Evolutionary conservation across 208 protist species (phyloP), one percentile per base, ranked within the genome.

Genomic region (Trypanosoma congolense): DNA sequence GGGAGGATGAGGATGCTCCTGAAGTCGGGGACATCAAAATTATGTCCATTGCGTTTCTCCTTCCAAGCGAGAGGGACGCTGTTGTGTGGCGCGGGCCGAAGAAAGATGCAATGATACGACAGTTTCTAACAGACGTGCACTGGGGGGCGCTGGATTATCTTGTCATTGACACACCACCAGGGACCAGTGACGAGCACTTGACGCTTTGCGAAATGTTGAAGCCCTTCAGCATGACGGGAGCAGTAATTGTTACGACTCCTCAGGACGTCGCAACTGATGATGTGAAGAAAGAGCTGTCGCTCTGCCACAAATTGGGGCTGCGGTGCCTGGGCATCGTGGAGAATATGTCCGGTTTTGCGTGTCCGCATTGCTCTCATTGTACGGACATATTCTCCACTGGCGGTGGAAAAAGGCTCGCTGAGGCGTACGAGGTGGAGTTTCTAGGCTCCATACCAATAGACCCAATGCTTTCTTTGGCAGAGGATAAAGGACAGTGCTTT

Each of bases 21-120:
- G 1, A 4, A 21, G 2, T 19, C 1, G 25, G 19, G 1, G 48
- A 80, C 9, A 43, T 94, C 24, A 83, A 91, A 61, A 81, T 95
- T 1, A 98, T 99, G 93, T 98, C 92, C 2, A 97, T 99, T 61
- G 98, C 96, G 1, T 99, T 99, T 58, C 53, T 99, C 30, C 75
- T 99, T 8, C 64, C 81, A 3, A 92, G 84, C 60, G 79, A 93
- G 22, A 90, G 95, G 35, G 97, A 99, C 49, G 98, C 98, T 2
- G 96, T 99, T 6, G 97, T 99, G 58, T 99, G 98, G 98, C 84
- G 98, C 38, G 89, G 93, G 0, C 89, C 91, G 3, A 92, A 89
- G 59, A 96, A 96, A 63, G 86, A 94, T 55, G 75, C 77, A 26
- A 92, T 96, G 80, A 96, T 97, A 56, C 94, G 93, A 57, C 88